phyloP scores from a whole-genome alignment of 495 filamentous ascomycete genomes.

The Zalerion maritima region DNA sequence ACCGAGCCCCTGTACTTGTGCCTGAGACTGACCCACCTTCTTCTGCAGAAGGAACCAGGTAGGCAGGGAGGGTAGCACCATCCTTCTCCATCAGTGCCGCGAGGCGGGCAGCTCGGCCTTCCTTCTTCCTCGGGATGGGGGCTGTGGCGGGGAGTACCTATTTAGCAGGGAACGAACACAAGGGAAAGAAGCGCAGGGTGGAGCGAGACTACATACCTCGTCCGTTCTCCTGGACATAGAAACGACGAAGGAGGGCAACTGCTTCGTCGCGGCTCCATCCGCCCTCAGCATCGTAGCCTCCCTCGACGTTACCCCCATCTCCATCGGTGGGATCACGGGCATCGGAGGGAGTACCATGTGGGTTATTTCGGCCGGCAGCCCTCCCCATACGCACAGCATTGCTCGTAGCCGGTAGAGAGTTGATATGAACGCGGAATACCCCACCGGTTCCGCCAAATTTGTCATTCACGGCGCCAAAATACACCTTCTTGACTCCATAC shows the following conservation, averaged over 20 bases:
- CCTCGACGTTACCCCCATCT: conserved; percentile 43
- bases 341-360: conserved; percentile 1
- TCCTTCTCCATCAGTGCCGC: conserved; percentile 22
- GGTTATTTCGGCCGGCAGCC: too few relatives aligned
- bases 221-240: conserved; percentile 94
- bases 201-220: conserved; percentile 40
- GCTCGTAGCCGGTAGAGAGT: conserved; percentile 34
- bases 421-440: conserved; percentile 70
- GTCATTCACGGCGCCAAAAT: conserved; percentile 90
- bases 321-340: conserved; percentile 15
- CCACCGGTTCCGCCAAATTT: conserved; percentile 92
- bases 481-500: conserved; percentile 65
- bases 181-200: neutral
- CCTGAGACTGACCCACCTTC: too few relatives aligned
- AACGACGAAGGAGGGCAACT: conserved; percentile 76
- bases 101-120: conserved; percentile 33
- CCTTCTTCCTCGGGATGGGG: conserved; percentile 36
- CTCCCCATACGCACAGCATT: too few relatives aligned
- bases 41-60: too few relatives aligned
- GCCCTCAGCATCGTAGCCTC: conserved; percentile 59
- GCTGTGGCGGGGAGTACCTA: conserved; percentile 14
- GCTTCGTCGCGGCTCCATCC: conserved; percentile 78
- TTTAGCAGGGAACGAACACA: conserved; percentile 3
- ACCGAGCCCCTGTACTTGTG: too few relatives aligned
- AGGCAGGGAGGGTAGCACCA: too few relatives aligned